Conservation (phyloP, 768 basidiomycete genomes). For the Psilocybe subaeruginosa region DNA sequence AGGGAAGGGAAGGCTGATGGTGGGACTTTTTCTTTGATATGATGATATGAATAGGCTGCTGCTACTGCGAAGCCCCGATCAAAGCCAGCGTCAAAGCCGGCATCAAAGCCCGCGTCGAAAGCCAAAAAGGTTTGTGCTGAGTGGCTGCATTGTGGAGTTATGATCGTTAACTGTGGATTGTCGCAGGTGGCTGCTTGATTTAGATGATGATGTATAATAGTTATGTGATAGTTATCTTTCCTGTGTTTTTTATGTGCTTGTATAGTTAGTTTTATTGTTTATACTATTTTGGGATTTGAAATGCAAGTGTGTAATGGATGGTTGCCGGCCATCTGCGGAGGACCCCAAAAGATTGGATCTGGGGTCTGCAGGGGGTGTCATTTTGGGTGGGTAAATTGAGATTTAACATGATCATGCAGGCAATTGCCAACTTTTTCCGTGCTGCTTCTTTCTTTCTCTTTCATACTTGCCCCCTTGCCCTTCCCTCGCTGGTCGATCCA, state of each 20-base stretch:
- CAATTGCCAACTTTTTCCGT: not conserved
- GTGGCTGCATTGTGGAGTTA: conserved; percentile 2
- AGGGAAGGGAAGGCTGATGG: not conserved
- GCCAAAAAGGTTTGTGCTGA: conserved; percentile 32
- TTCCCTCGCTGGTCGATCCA: conserved; percentile 13
- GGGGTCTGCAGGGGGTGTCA: conserved; percentile 12
- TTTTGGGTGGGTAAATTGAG: conserved; percentile 14
- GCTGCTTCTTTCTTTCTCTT: not conserved
- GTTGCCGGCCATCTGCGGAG: conserved; percentile 30
- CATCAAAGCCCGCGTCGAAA: conserved; percentile 36
- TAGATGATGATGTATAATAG: conserved; percentile 13
- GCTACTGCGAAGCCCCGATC: conserved; percentile 27
- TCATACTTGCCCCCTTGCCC: conserved; percentile 26
- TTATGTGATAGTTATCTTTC: conserved; percentile 11
- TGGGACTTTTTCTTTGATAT: not conserved
- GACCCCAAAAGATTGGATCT: conserved; percentile 19
- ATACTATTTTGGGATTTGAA: conserved; percentile 3
- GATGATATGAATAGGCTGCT: conserved; percentile 10
- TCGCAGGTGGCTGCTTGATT: conserved; percentile 24
- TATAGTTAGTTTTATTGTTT: conserved; percentile 18
- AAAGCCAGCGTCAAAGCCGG: conserved; percentile 37
- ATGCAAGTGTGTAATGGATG: conserved; percentile 1
- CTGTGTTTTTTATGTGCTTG: conserved; percentile 12
- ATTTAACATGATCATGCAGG: not conserved
- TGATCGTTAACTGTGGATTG: not conserved